Base-by-base conservation (phyloP, 306 rosid species). In the Alnus rubra region DNA sequence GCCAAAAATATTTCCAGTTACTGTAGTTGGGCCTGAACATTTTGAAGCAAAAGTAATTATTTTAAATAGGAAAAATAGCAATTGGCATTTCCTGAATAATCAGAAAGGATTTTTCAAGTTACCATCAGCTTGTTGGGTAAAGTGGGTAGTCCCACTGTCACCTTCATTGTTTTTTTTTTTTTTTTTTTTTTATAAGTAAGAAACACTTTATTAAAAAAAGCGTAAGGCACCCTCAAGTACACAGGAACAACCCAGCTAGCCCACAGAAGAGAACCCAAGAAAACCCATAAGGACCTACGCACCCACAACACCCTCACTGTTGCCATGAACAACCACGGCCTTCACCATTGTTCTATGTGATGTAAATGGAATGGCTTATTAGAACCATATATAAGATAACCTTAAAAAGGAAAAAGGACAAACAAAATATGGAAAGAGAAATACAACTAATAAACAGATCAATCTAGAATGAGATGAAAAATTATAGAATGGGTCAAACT, bases 11-110 rank as follows among this genome's bases (percentile, higher is more conserved):
- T 10, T 76, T 80, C 98, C 99, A 14, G 90, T 95, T 72, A 93
- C 97, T 7, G 91, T 89, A 69, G 97, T 93, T 78, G 91, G 89
- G 49, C 96, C 96, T 93, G 88, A 7, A 78, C 37, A 69, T 51
- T 28, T 50, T 56, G 52, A 47, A 62, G 78, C 4, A 76, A 45
- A 44, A 49, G 75, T 64, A 16, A 37, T 55, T 81, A 60, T 68
- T 76, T 55, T 7, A 51, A 69, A 79, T 35, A 48, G 11, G 0
- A 12, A 5, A 59, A 78, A 42, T 18, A 64, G 67, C 55, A 60
- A 65, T 33, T 5, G 28, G 30, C 13, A 37, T 78, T 19, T n/a
- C 3, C 74, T 70, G 15, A 4, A 35, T n/a, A 42, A n/a, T 75
- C 39, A 30, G 44, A 10, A n/a, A 2, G 9, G 45, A 4, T 51